A percentile compares a stretch with the other conserved stretches of the same genome.
Conservation (phyloP, 2,329 filamentous ascomycete species). For the Ilyonectria destructans region DNA sequence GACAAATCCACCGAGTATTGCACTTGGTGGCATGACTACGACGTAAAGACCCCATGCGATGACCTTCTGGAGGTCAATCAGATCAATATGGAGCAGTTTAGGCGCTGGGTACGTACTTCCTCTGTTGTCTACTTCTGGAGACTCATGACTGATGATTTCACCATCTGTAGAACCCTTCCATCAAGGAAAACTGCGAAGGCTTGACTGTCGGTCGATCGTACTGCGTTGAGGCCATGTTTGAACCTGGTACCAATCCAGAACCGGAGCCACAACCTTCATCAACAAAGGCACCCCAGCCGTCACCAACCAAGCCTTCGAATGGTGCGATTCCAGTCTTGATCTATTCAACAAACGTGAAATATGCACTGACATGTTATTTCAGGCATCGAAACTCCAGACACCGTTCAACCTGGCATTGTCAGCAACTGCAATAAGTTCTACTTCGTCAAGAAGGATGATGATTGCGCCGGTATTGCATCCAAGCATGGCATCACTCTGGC, state of each 20-base stretch:
- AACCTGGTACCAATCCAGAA: background rate
- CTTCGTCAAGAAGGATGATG: constrained; percentile 33
- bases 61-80: constrained; percentile 1
- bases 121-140: background rate
- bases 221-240: constrained; percentile 31
- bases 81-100: background rate
- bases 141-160: background rate
- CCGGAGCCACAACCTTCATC: constrained; percentile 16
- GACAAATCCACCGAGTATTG: constrained; percentile 5
- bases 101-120: background rate
- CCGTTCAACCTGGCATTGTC: constrained; percentile 16
- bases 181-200: constrained; percentile 27
- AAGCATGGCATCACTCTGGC: constrained; percentile 12
- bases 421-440: constrained; percentile 23
- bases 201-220: constrained; percentile 29
- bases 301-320: background rate
- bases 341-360: background rate
- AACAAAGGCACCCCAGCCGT: constrained; percentile 5
- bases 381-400: constrained; percentile 3
- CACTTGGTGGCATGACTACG: constrained; percentile 15
- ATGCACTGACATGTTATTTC: background rate
- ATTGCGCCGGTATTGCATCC: background rate
- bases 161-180: constrained; percentile 19
- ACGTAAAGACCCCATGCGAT: background rate
- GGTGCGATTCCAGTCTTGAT: background rate